Conservation (phyloP, 345 rosid genomes). For the Gossypium mustelinum region DNA sequence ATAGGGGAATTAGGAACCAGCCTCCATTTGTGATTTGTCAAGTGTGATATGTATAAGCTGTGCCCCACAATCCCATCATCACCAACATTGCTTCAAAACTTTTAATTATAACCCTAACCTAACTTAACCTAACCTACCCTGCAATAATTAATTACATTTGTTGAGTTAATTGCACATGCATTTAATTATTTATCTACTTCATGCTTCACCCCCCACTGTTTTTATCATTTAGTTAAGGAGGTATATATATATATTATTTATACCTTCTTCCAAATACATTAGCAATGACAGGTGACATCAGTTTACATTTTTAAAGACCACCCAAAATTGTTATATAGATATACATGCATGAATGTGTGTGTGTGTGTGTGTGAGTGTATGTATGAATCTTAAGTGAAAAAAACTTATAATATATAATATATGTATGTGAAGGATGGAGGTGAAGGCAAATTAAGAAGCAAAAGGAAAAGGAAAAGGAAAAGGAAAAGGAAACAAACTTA, state of each 20-base stretch:
- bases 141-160: background rate
- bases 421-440: background rate
- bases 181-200: background rate
- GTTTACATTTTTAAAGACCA: no score
- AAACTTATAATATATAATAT: no score
- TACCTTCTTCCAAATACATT: no score
- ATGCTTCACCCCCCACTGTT: background rate
- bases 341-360: no score
- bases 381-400: no score
- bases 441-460: background rate
- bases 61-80: slow-evolving; percentile 5
- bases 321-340: no score
- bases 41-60: background rate
- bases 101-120: background rate
- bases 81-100: background rate
- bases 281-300: no score
- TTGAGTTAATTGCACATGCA: background rate
- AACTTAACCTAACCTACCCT: slow-evolving; percentile 1
- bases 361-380: no score
- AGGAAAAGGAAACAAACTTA: background rate
- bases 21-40: no score
- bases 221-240: no score
- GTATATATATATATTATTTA: no score
- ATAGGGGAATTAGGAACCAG: no score
- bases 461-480: background rate